Base-by-base conservation (phyloP, 2,329 filamentous ascomycete species). In the Ceratocystis alfenasii region DNA sequence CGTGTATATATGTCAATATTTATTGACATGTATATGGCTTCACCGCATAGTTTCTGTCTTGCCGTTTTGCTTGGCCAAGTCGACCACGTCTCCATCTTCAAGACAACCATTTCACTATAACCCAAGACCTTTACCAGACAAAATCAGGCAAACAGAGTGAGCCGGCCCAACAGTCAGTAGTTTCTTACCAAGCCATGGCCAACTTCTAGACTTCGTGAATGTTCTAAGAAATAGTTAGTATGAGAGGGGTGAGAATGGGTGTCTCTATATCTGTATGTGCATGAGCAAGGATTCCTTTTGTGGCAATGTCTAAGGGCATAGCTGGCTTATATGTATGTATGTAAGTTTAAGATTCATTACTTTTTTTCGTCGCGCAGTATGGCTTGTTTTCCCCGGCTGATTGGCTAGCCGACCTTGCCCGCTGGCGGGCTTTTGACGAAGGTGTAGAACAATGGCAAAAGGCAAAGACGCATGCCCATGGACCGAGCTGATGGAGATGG, bases 381-480 rank as follows among this genome's bases (percentile, higher is more conserved):
- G 10, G 15, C 28, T 57, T 25, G n/a, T 53, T 33, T 28, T 33
- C 25, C 22, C 25, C 22, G 53, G 12, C 53, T 57, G 53, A 57
- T 57, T 57, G 53, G 53, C 53, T 57, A 12, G 53, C 12, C 15
- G 28, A 12, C 28, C n/a, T 25, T 50, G 48, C 22, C 48, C 48
- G 53, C 30, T 33, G 28, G 53, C 53, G 22, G 53, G 28, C 53
- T 30, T 57, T 57, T 57, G 53, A 57, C 53, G 25, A 57, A 41
- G 53, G 12, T 57, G 28, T 57, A 57, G 53, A 30, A 33, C 53
- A 57, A 30, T 57, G 28, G 28, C 25, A 7, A 57, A n/a, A 28
- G 28, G 53, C 25, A 28, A 57, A 33, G 53, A n/a, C 20, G 53
- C 17, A 57, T 28, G 22, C 20, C 36, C 53, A 57, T 57, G 12